Base-by-base conservation (phyloP, 345 rosid species). In the Ricinus communis region DNA sequence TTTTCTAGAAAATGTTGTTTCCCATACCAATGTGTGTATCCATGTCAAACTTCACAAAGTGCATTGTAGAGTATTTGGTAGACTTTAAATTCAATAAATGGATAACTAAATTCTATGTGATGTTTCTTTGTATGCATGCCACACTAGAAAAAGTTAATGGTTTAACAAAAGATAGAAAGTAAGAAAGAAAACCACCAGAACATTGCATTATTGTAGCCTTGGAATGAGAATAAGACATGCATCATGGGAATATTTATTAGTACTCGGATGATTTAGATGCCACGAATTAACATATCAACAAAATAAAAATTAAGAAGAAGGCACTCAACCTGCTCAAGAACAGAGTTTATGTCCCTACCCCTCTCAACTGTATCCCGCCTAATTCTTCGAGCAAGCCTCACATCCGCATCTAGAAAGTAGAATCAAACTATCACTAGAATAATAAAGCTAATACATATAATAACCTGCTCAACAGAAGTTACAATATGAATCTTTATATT, bases 361-460 rank as follows among this genome's bases (percentile, higher is more conserved):
- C 98, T 88, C 85, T 91, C 91, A 78, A 93, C 95, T 0, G 93
- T 96, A 77, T 96, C 99, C 78, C 99, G 95, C 70, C 94, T 85
- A 79, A 96, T 91, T 85, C 99, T 87, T 38, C 99, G 97, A 83
- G 99, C 99, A 82, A 96, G 98, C 85, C 99, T 93, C 81, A 93
- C 99, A 84, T 96, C 99, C 74, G 98, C 97, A 89, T 96, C 99
- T 96, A 85, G 41, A 84, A 81, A 22, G 94, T 88, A 84, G 41
- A 84, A 83, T 16, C 68, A 82, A 77, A 53, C 64, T 53, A 81
- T 66, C 30, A 73, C 69, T 59, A 76, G 19, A 75, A 25, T 4
- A n/a, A 31, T 8, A 47, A 63, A 45, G 27, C 25, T 21, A 28
- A 33, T 40, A 21, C 65, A 62, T 5, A 33, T 10, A 13, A 62